Percentiles rank a stretch among this genome's conserved stretches.
These are phyloP conservation scores for Trichoderma simmonsii DNA, from an alignment of 2,329 filamentous ascomycete genomes.

Conservation along the genomic window DNA sequence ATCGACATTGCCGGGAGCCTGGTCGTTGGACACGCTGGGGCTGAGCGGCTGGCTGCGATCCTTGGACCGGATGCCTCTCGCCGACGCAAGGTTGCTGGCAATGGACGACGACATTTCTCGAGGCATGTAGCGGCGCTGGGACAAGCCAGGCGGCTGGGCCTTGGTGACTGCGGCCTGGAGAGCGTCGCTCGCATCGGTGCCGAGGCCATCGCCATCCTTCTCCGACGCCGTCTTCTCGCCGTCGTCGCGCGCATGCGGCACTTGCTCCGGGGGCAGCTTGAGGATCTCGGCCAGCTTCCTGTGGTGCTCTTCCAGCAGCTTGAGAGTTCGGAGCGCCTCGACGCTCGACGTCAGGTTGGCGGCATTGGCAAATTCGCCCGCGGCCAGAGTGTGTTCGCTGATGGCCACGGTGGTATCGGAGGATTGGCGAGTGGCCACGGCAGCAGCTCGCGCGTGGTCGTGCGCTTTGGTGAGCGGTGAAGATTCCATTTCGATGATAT, in stretches of 20 bases:
- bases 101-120: slow-evolving; percentile 79
- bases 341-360: slow-evolving; percentile 64
- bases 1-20: slow-evolving; percentile 67
- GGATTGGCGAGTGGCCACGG: slow-evolving; percentile 71
- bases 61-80: slow-evolving; percentile 70
- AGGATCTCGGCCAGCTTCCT: slow-evolving; percentile 77
- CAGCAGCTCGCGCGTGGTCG: slow-evolving; percentile 83
- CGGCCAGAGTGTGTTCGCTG: slow-evolving; percentile 83
- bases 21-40: slow-evolving; percentile 70
- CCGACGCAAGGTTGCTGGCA: slow-evolving; percentile 82
- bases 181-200: slow-evolving; percentile 22
- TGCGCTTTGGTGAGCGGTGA: slow-evolving; percentile 63
- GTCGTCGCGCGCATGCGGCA: slow-evolving; percentile 31
- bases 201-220: slow-evolving; percentile 20
- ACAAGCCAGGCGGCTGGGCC: slow-evolving; percentile 30
- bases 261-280: slow-evolving; percentile 58
- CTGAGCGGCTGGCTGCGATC: slow-evolving; percentile 65
- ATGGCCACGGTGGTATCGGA: slow-evolving; percentile 76
- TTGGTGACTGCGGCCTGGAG: slow-evolving; percentile 28
- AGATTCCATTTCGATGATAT: slow-evolving; percentile 32
- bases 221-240: slow-evolving; percentile 30
- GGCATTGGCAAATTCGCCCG: slow-evolving; percentile 82
- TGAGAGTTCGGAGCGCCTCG: slow-evolving; percentile 79
- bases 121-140: slow-evolving; percentile 51
- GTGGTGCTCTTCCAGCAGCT: slow-evolving; percentile 85